phyloP scores from a whole-genome alignment of 1,284 basidiomycete species.

The Rhodotorula sp. region DNA sequence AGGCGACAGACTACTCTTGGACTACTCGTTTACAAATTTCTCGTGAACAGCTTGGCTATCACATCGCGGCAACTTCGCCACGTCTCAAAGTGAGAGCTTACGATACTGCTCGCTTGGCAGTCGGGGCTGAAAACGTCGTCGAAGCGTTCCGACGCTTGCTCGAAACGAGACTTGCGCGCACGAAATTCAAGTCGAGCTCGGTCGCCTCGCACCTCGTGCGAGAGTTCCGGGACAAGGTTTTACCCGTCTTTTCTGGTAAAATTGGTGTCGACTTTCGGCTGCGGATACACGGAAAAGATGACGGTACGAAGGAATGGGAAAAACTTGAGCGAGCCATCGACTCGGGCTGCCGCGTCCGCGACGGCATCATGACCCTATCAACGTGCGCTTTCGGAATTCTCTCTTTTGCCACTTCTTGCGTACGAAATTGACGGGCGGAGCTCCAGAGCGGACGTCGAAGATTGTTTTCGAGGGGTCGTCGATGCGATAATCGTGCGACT shows the following conservation, averaged over 20 bases:
- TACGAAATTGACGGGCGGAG: too few species aligned
- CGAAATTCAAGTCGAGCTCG: constrained; percentile 17
- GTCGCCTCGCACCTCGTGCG: not conserved
- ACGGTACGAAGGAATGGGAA: not conserved
- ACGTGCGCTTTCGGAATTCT: not conserved
- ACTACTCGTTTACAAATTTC: too few species aligned
- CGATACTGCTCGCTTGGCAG: constrained; percentile 8
- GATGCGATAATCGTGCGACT: constrained; percentile 20
- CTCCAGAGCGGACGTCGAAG: constrained; percentile 14
- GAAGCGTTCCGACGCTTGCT: constrained; percentile 3
- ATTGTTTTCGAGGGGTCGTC: not conserved
- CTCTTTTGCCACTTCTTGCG: not conserved
- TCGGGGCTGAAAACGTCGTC: constrained; percentile 9
- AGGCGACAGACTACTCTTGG: not conserved
- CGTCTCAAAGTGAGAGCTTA: not conserved
- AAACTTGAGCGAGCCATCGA: constrained; percentile 7
- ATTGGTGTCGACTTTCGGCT: not conserved
- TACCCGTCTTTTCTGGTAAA: not conserved
- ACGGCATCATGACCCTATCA: constrained; percentile 11
- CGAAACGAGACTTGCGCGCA: not conserved
- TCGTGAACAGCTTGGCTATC: not conserved
- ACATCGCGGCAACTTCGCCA: not conserved
- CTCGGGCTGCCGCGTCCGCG: constrained; percentile 4
- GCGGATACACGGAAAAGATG: constrained; percentile 1
- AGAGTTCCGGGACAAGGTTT: constrained; percentile 12